Evolutionary conservation across 495 filamentous ascomycete genomes (phyloP).

Genomic region (Haplographium delicatum): DNA sequence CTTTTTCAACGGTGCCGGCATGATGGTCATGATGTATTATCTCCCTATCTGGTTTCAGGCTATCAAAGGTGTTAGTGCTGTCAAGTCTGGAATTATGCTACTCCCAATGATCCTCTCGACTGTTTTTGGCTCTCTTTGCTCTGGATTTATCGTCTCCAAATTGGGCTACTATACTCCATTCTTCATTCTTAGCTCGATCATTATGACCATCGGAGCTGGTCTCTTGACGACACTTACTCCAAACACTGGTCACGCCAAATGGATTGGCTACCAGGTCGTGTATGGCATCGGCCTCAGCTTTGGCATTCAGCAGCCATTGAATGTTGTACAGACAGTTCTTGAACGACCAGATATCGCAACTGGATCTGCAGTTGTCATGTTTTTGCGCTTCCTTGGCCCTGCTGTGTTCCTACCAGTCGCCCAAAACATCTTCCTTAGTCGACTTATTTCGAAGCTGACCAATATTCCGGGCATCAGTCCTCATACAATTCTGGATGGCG

Average conservation of each 20-base stretch:
- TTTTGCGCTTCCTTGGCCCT: slow-evolving; percentile 66
- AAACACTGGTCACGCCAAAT: slow-evolving; percentile 46
- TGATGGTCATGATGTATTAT: slow-evolving; percentile 67
- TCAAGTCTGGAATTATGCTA: slow-evolving; percentile 69
- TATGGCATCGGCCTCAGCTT: slow-evolving; percentile 14
- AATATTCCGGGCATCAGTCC: slow-evolving; percentile 19
- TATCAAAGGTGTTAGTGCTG: slow-evolving; percentile 63
- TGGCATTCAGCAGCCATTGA: slow-evolving; percentile 48
- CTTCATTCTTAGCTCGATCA: slow-evolving; percentile 54
- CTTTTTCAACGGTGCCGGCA: slow-evolving; percentile 53
- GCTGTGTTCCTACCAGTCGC: slow-evolving; percentile 70
- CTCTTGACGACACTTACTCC: slow-evolving; percentile 59
- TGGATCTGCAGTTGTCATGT: slow-evolving; percentile 62
- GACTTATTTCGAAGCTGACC: slow-evolving; percentile 59
- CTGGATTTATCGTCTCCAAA: slow-evolving; percentile 54
- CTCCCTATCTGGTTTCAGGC: slow-evolving; percentile 89
- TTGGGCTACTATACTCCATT: slow-evolving; percentile 76
- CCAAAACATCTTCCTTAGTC: slow-evolving; percentile 65
- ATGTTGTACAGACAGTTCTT: slow-evolving; percentile 66
- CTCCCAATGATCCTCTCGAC: slow-evolving; percentile 65
- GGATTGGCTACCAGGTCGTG: slow-evolving; percentile 56
- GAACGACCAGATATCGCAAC: slow-evolving; percentile 55
- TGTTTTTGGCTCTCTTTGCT: slow-evolving; percentile 54
- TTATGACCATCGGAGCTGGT: slow-evolving; percentile 63
- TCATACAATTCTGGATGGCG: slow-evolving; percentile 36